Conservation (phyloP, 106 monocot species). For the Acanthochlamys bracteata region DNA sequence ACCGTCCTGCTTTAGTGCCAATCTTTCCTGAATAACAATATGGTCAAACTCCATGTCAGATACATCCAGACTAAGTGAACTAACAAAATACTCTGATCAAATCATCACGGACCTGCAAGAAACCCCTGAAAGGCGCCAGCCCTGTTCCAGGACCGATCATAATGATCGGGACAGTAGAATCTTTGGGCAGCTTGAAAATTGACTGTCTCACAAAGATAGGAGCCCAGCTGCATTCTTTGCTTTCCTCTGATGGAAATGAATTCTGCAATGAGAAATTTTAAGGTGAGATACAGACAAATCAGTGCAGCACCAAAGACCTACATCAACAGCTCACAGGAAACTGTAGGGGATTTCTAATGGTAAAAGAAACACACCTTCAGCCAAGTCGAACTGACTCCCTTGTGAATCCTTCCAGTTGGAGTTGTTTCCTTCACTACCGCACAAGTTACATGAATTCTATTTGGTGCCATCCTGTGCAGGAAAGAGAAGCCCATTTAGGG, state of each 20-base stretch:
- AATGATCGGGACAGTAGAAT: conserved; percentile 40
- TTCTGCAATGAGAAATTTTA: conserved; percentile 17
- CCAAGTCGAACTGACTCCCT: conserved; percentile 96
- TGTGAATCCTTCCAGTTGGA: conserved; percentile 94
- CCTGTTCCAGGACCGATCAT: conserved; percentile 72
- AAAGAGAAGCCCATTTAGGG: not conserved
- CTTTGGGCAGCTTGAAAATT: conserved; percentile 49
- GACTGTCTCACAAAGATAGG: conserved; percentile 60
- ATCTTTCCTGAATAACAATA: conserved; percentile 29
- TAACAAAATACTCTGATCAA: too few species aligned
- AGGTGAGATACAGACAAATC: not conserved
- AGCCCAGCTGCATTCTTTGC: conserved; percentile 44
- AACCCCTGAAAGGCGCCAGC: conserved; percentile 65
- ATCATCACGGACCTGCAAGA: conserved; percentile 35
- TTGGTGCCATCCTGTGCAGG: conserved; percentile 58
- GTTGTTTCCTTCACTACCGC: conserved; percentile 65
- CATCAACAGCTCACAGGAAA: not conserved
- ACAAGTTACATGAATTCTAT: conserved; percentile 96
- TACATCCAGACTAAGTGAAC: too few species aligned
- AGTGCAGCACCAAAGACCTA: not conserved
- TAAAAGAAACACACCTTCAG: conserved; percentile 51
- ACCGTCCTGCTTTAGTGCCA: conserved; percentile 29
- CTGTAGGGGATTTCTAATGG: not conserved
- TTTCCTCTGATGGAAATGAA: conserved; percentile 38
- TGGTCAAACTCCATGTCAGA: not conserved